A percentile compares a stretch with the other conserved stretches of the same genome.
Conservation (phyloP, 768 basidiomycete species). For the Rhizopogon rudus region DNA sequence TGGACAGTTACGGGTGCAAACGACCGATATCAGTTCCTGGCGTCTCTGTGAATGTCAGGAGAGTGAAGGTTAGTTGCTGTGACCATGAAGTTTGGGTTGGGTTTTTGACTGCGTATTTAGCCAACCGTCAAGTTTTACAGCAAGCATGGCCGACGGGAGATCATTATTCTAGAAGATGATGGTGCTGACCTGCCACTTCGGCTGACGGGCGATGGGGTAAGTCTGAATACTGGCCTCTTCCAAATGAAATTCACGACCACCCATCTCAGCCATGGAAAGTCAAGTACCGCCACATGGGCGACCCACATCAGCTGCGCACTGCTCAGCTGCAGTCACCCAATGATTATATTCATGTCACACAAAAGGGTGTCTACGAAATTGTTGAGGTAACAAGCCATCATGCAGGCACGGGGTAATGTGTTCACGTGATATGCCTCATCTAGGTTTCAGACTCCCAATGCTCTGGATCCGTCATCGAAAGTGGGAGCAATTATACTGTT, state of each 20-base stretch:
- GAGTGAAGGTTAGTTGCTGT: slow-evolving; percentile 55
- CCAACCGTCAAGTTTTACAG: slow-evolving; percentile 88
- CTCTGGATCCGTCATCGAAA: slow-evolving; percentile 60
- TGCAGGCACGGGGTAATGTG: neutral
- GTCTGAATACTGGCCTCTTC: slow-evolving; percentile 17
- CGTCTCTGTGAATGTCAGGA: slow-evolving; percentile 77
- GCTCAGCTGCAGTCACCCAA: slow-evolving; percentile 57
- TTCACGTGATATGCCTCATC: neutral
- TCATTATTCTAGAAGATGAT: slow-evolving; percentile 73
- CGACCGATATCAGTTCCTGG: slow-evolving; percentile 71
- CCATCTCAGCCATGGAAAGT: slow-evolving; percentile 78
- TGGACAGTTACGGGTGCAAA: slow-evolving; percentile 86
- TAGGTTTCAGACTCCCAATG: slow-evolving; percentile 85
- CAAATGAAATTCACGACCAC: neutral
- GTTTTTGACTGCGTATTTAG: slow-evolving; percentile 30
- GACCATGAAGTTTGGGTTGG: neutral
- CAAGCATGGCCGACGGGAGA: slow-evolving; percentile 46
- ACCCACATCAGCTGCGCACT: slow-evolving; percentile 34
- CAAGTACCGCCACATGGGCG: slow-evolving; percentile 57
- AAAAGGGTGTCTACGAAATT: slow-evolving; percentile 74
- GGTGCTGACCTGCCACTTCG: slow-evolving; percentile 71
- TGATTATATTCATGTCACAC: slow-evolving; percentile 64
- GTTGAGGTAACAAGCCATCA: slow-evolving; percentile 44
- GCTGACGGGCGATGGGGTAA: slow-evolving; percentile 86
- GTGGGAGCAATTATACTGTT: slow-evolving; percentile 63